Base-by-base conservation (phyloP, 2,329 filamentous ascomycete species). In the Bretziella fagacearum region DNA sequence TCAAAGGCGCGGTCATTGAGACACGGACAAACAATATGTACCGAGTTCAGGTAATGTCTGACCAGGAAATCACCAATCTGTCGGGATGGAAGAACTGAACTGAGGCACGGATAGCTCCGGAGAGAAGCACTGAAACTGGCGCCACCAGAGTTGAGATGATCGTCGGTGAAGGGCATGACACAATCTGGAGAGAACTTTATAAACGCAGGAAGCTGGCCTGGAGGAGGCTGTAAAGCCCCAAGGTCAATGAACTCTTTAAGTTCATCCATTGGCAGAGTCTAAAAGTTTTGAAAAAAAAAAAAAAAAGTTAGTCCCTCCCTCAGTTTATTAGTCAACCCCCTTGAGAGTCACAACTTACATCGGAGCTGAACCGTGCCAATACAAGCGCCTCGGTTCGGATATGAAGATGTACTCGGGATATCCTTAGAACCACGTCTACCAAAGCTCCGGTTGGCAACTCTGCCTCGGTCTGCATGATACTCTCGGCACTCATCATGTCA, bases 381-480 rank as follows among this genome's bases (percentile, higher is more conserved):
- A 81, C 77, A 53, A 82, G 71, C 1, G 81, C 81, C 13, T 82
- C 82, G 52, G 86, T 74, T 30, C 81, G 69, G 56, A 86, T 81
- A 2, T 79, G 84, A 51, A 86, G 75, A 50, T 73, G 73, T 69
- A 85, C 73, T 58, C 74, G 80, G 1, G 81, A 81, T 51, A 86
- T 68, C 53, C 72, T 71, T 49, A 85, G 73, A 2, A 81, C 82
- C 22, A 86, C 63, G 59, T 86, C 82, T 53, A 81, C 71, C 39
- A 84, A 62, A 50, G 83, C 79, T 56, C 80, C 66, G 13, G 58
- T 59, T 36, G 76, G 70, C n/a, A 61, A 61, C 46, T 70, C 76
- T 50, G 78, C 76, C 50, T 80, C 58, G 56, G 32, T 52, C 47
- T 26, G 58, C 56, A 25, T 55, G 5, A 50, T 47, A 18, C 44